These are phyloP conservation scores for Metahyphopichia silvanorum DNA, from an alignment of 805 yeast species.

Conservation along the genomic window DNA sequence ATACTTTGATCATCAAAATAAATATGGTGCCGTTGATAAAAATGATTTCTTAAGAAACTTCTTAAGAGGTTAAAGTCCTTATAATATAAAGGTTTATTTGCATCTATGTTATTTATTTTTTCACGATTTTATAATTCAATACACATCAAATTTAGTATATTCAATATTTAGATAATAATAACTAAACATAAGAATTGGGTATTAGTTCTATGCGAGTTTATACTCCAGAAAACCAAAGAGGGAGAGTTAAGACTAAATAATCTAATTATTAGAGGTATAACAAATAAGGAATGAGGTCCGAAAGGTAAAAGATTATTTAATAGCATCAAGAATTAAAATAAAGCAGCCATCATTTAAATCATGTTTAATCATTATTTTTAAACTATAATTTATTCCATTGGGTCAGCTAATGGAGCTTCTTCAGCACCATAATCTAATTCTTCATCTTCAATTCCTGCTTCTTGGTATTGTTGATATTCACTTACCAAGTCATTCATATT, in stretches of 20 bases:
- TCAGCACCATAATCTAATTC: conserved; percentile 61
- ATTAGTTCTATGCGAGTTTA: too few relatives aligned
- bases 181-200: too few relatives aligned
- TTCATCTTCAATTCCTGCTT: conserved; percentile 72
- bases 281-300: neutral
- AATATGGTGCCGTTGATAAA: conserved; percentile 51
- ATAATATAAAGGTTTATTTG: too few relatives aligned
- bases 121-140: too few relatives aligned
- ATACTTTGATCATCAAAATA: conserved; percentile 68
- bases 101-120: too few relatives aligned
- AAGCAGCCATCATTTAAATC: conserved; percentile 2
- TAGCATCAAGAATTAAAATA: conserved; percentile 1
- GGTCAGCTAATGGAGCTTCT: conserved; percentile 59
- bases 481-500: conserved; percentile 85
- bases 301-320: neutral
- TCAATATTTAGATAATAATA: too few relatives aligned
- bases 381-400: conserved; percentile 33
- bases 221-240: too few relatives aligned
- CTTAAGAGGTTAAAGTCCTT: conserved; percentile 58
- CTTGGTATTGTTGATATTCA: conserved; percentile 91
- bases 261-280: too few relatives aligned
- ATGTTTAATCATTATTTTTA: neutral
- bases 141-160: too few relatives aligned
- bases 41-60: conserved; percentile 70
- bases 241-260: too few relatives aligned